Base-by-base conservation (phyloP, 2,329 filamentous ascomycete genomes). In the Emergomyces orientalis region DNA sequence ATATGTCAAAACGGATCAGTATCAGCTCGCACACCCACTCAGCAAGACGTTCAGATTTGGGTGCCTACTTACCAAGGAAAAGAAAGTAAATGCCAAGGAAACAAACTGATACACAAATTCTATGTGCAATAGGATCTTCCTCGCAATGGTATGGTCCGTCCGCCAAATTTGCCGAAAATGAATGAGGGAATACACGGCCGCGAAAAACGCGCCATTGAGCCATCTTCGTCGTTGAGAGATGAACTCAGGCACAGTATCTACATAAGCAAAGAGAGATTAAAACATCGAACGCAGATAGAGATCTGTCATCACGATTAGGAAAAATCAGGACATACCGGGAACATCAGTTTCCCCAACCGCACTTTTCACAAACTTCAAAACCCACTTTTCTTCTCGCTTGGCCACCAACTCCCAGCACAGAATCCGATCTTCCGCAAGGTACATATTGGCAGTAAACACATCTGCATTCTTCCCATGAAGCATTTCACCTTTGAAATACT, bases 401-500 rank as follows among this genome's bases (percentile, higher is more conserved):
- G 94, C 94, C 0, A 99, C 94, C 67, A 99, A 77, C 81, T 99
- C 94, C 82, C 96, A 99, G 77, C 94, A 99, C 43, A 99, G 86
- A 73, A 99, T 99, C 81, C 94, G 90, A 83, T 99, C 94, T 74
- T 99, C 94, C 62, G 94, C 94, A 63, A 99, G 84, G 73, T 97
- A 99, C 94, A 99, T 99, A 77, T 99, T 99, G 43, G 94, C 92
- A 0, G 93, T 97, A 72, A 97, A 97, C 3, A 97, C 91, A 74
- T 97, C 93, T 11, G 95, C 94, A 73, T 97, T 91, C 69, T 96
- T 90, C 17, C 94, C 94, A 71, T 97, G 94, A 32, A 99, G 80
- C 1, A 93, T 97, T 76, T 99, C 94, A 67, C 95, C 95, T 80
- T 97, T 97, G 85, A 99, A 99, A 75, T 99, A 99, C 77, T 97